phyloP scores from a whole-genome alignment of 768 basidiomycete species.

The Glaciozyma antarctica region DNA sequence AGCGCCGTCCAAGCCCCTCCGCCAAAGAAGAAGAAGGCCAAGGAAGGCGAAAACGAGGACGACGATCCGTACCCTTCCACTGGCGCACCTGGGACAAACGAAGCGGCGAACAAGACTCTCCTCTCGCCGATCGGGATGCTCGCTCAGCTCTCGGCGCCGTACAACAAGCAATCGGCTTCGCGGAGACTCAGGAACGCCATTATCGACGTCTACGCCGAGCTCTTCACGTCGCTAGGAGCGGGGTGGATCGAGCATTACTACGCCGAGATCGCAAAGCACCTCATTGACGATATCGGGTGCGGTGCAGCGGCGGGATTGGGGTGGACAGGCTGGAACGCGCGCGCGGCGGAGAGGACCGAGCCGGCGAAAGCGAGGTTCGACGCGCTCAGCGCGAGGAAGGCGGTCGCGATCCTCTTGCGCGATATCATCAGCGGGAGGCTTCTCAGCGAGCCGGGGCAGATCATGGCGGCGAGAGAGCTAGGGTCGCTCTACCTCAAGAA shows the following conservation, averaged over 20 bases:
- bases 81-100: slow-evolving; percentile 42
- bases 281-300: slow-evolving; percentile 42
- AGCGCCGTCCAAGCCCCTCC: slow-evolving; percentile 41
- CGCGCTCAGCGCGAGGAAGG: slow-evolving; percentile 56
- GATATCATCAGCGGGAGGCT: slow-evolving; percentile 81
- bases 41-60: slow-evolving; percentile 45
- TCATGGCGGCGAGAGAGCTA: slow-evolving; percentile 77
- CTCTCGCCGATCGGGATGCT: slow-evolving; percentile 72
- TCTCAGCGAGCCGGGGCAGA: slow-evolving; percentile 88
- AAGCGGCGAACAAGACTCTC: slow-evolving; percentile 58
- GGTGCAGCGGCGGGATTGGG: slow-evolving; percentile 25
- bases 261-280: slow-evolving; percentile 62
- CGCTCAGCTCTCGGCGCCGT: slow-evolving; percentile 61
- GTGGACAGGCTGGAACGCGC: slow-evolving; percentile 25
- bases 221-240: slow-evolving; percentile 65
- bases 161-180: slow-evolving; percentile 62
- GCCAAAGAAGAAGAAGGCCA: slow-evolving; percentile 49
- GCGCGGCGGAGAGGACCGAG: slow-evolving; percentile 36
- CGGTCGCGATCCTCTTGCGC: slow-evolving; percentile 66
- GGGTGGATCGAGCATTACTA: slow-evolving; percentile 76
- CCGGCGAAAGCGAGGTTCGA: slow-evolving; percentile 58
- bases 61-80: slow-evolving; percentile 50
- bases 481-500: slow-evolving; percentile 71
- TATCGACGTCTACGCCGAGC: slow-evolving; percentile 74
- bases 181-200: slow-evolving; percentile 72